Evolutionary conservation across 169 alveolate species (phyloP), one percentile per base, ranked within the genome.

Genomic region (Toxoplasma gondii): DNA sequence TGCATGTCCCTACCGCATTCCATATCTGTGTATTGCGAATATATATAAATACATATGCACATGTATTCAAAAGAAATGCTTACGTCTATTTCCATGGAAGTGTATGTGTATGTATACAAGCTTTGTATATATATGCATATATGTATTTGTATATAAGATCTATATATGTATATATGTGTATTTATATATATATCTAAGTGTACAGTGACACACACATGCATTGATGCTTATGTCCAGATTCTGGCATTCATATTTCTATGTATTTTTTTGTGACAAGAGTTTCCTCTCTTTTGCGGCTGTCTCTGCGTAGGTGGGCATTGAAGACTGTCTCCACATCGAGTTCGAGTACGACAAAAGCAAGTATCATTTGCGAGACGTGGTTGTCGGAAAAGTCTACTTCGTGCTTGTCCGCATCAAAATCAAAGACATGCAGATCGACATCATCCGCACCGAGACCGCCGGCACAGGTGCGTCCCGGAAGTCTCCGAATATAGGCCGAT

Each of bases 301-400:
- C 74, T 43, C 36, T 5, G 39, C 67, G 86, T 96, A 98, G 97
- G 99, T 99, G 31, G 99, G 99, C 38, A 99, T 99, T 39, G 99
- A 99, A 97, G 99, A 99, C 74, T 98, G 99, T 95, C 96, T 99
- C 86, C 97, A 97, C 87, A 96, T 97, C 44, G 98, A 97, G 54
- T 93, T 94, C 43, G 97, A 96, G 93, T 98, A 98, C 88, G 98
- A 98, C 95, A 98, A 98, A 93, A 97, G 99, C 19, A 97, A 98
- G 80, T 99, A 98, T 94, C 99, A 99, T 95, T 96, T 99, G 95
- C 99, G 98, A 95, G 99, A 99, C 95, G 99, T 98, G 16, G 98
- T 99, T 1, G 97, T 98, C 34, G 99, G 99, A 34, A 99, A 98
- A 97, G 99, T 97, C 0, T 98, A 98, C 96, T 99, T 99, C 97